These are phyloP conservation scores for Maudiozyma turicensis DNA, from an alignment of 805 yeast genomes.

Conservation along the genomic window DNA sequence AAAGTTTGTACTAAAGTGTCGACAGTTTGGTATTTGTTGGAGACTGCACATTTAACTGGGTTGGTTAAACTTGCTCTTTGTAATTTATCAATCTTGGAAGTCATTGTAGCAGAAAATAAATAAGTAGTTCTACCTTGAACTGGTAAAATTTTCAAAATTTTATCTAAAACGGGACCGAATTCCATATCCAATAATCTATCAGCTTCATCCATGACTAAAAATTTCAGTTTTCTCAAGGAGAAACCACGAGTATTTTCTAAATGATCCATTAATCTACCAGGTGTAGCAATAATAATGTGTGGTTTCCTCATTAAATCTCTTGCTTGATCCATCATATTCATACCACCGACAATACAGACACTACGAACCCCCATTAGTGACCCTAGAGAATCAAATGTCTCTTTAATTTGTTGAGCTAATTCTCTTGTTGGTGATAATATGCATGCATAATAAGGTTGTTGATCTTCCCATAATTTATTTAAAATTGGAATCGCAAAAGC, in stretches of 20 bases:
- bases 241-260: slow-evolving; percentile 88
- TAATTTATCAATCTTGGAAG: slow-evolving; percentile 86
- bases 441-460: slow-evolving; percentile 79
- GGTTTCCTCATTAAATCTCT: slow-evolving; percentile 90
- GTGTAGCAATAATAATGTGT: slow-evolving; percentile 91
- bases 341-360: slow-evolving; percentile 90
- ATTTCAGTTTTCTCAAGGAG: slow-evolving; percentile 65
- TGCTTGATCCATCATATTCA: slow-evolving; percentile 97
- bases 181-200: slow-evolving; percentile 93
- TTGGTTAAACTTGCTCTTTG: slow-evolving; percentile 84
- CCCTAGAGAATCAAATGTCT: slow-evolving; percentile 92
- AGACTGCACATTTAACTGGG: slow-evolving; percentile 88
- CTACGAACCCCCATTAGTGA: slow-evolving; percentile 85
- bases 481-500: slow-evolving; percentile 95
- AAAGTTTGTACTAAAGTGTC: slow-evolving; percentile 84
- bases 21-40: slow-evolving; percentile 83
- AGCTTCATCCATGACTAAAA: slow-evolving; percentile 92
- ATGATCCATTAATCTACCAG: slow-evolving; percentile 90
- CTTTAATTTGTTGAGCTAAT: slow-evolving; percentile 79
- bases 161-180: slow-evolving; percentile 89
- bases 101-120: slow-evolving; percentile 93
- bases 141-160: slow-evolving; percentile 76
- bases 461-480: slow-evolving; percentile 83
- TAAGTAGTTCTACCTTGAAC: slow-evolving; percentile 69
- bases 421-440: slow-evolving; percentile 84